These are phyloP conservation scores for Toxicodendron radicans DNA, from an alignment of 345 rosid genomes.

Conservation along the genomic window DNA sequence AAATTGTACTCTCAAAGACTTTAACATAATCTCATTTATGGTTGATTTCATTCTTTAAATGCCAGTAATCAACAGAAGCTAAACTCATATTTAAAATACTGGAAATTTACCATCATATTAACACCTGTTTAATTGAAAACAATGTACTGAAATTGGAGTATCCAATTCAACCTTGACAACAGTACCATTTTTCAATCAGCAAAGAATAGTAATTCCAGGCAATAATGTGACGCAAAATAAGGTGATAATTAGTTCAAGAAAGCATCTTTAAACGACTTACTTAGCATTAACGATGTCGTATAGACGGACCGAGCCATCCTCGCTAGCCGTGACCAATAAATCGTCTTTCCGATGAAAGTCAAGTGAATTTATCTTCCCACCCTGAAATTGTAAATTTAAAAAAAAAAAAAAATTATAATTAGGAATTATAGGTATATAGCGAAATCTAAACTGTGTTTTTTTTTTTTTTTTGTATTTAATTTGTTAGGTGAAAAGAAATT, in stretches of 20 bases:
- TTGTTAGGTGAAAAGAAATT: no score
- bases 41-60: background rate
- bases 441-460: background rate
- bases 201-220: no score
- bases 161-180: background rate
- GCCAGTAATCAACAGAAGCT: background rate
- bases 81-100: background rate
- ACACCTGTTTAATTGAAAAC: background rate
- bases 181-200: background rate
- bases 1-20: background rate
- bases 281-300: constrained; percentile 88
- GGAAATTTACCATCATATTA: background rate
- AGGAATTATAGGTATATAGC: background rate
- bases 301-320: constrained; percentile 92
- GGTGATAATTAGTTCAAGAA: background rate
- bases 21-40: background rate
- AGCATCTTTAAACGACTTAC: constrained; percentile 40
- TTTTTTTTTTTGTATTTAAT: background rate
- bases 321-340: constrained; percentile 84
- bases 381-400: constrained; percentile 38
- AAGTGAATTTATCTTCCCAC: constrained; percentile 79
- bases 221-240: background rate
- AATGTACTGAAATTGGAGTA: background rate
- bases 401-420: no score
- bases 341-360: constrained; percentile 96